Evolutionary conservation across 805 yeast species (phyloP), one percentile per base, ranked within the genome.

Genomic region (Kluyveromyces nonfermentans): DNA sequence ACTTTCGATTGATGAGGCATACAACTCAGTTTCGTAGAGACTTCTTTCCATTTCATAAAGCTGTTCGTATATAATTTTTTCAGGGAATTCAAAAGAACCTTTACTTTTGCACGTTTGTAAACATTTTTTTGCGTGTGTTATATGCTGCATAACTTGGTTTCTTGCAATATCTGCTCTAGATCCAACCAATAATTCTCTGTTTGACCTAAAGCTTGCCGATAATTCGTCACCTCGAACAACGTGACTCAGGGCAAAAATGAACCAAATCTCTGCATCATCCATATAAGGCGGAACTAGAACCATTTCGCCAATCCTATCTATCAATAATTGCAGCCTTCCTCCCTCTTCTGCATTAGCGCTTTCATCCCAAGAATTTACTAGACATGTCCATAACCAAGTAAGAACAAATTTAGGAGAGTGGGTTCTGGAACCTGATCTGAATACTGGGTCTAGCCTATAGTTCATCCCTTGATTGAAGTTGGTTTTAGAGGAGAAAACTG

Each of bases 251-350:
- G 56, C 56, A 33, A 44, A 53, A 7, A 62, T 55, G 37, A 54
- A 60, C 63, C 63, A 59, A 15, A 62, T 43, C 44, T 59, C 59
- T 2, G 60, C 47, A 32, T 57, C 63, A 37, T 62, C 66, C 57
- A 59, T 59, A 41, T 50, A 62, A 20, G 66, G 65, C 9, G 66
- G 66, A 2, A 48, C 46, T 30, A 60, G 37, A 5, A 59, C 47
- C 53, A 60, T 46, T 37, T 59, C 64, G 3, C 55, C 41, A 8
- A 60, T 47, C 37, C 46, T 52, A 7, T 60, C 63, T 8, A 59
- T 53, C 3, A 60, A 43, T 21, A 37, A n/a, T 25, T 42, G n/a
- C 37, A 50, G 12, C 18, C 18, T 31, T 22, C 36, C 46, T 33
- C 31, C 35, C 12, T 40, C 35, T 34, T 22, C 31, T 12, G 44